Evolutionary conservation across 179 eudicot species (phyloP), one percentile per base, ranked within the genome.

Genomic region (Beta macrorhiza): DNA sequence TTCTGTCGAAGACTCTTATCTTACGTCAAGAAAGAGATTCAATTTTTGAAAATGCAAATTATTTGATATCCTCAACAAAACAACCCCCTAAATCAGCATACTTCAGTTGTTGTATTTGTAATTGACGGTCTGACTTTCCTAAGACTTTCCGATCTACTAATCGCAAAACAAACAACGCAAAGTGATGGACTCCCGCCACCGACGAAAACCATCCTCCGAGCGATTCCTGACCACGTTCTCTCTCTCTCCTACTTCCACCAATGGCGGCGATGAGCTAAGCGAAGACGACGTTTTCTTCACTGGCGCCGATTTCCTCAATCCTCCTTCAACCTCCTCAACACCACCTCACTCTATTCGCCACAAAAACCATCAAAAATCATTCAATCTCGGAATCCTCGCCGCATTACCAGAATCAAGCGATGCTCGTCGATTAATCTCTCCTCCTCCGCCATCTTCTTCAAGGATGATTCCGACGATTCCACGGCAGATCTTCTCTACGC

Each of bases 211-310:
- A 0, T 86, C 86, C 56, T 67, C 79, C 64, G 89, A 87, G 69
- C 82, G 89, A 3, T 87, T 82, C 80, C 53, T 84, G 12, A 12
- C 83, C 71, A 79, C 84, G 15, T 77, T 82, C 75, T 73, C 86
- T 37, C 25, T 77, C 57, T 5, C 83, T 56, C 53, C 83, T 2
- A 2, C 63, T 42, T 51, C 78, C 49, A 15, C 82, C 78, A 37
- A 42, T 62, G 47, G 25, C 78, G 85, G 56, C 78, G 82, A 80
- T 70, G 89, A 87, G 52, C 76, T 87, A 65, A 79, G 62, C 85
- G 89, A 87, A 63, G 84, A 82, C 82, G 89, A 87, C 78, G 61
- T 87, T 75, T 77, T 87, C 80, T 87, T 79, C 82, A 67, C 79
- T 22, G 79, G 81, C 53, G 57, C 82, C 45, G 69, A 71, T 42